A percentile compares a stretch with the other conserved stretches of the same genome.
Conservation (phyloP, 176 grass and related monocot genomes). For the Triticum monococcum region DNA sequence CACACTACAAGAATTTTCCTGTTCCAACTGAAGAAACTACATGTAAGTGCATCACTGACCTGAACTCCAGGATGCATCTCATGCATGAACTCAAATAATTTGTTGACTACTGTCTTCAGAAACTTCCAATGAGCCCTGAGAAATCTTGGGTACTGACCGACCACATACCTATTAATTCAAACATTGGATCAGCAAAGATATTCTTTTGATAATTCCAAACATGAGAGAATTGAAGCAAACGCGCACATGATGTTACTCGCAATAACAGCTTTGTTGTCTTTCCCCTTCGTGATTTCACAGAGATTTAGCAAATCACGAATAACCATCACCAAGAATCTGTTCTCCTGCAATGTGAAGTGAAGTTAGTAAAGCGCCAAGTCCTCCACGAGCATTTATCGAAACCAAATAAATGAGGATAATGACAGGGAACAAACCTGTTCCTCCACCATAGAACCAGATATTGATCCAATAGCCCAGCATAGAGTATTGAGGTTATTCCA, state of each 20-base stretch:
- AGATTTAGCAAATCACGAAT: conserved; percentile 98
- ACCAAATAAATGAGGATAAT: conserved; percentile 3
- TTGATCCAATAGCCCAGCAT: conserved; percentile 99
- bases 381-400: neutral
- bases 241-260: conserved; percentile 98
- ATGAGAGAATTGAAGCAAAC: conserved; percentile 4
- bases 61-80: conserved; percentile 99
- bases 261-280: conserved; percentile 99
- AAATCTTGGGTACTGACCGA: conserved; percentile 98
- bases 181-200: conserved; percentile 18
- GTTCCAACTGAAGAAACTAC: neutral
- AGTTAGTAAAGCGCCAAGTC: neutral
- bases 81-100: conserved; percentile 99
- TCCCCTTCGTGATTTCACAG: conserved; percentile 98
- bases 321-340: conserved; percentile 98
- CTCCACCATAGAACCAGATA: conserved; percentile 99
- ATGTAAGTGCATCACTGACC: conserved; percentile 42
- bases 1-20: neutral
- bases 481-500: conserved; percentile 99
- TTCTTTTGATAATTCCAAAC: neutral
- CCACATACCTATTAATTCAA: conserved; percentile 81
- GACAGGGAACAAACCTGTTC: conserved; percentile 66
- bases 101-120: conserved; percentile 97
- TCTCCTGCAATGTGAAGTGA: conserved; percentile 56
- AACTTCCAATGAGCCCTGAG: conserved; percentile 99